These are phyloP conservation scores for Suillus lakei DNA, from an alignment of 768 basidiomycete species.

Conservation along the genomic window DNA sequence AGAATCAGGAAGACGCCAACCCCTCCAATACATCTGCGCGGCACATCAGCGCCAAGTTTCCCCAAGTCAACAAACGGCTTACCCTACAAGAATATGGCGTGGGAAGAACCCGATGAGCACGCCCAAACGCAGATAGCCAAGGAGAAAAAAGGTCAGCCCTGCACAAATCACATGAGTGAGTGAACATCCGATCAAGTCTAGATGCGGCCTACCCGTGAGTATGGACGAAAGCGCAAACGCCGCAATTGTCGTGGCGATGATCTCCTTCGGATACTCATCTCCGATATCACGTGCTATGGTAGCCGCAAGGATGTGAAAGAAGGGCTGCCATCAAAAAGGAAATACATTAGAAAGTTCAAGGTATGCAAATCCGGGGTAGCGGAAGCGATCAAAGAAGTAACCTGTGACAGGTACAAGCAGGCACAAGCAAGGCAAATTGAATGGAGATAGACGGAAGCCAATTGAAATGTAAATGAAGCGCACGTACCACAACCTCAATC, in stretches of 20 bases:
- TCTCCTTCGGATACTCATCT: constrained; percentile 64
- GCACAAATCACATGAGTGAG: constrained; percentile 6
- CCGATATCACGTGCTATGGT: constrained; percentile 76
- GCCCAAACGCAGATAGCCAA: constrained; percentile 84
- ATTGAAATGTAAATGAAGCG: constrained; percentile 4
- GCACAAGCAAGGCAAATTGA: constrained; percentile 5
- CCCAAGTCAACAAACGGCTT: constrained; percentile 27
- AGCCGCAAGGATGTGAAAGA: constrained; percentile 91
- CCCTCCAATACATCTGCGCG: constrained; percentile 82
- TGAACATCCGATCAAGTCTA: constrained; percentile 1
- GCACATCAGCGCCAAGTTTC: background rate
- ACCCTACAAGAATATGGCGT: constrained; percentile 95
- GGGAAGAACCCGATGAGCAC: constrained; percentile 94
- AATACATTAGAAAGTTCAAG: constrained; percentile 1
- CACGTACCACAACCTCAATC: constrained; percentile 93
- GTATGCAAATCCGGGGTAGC: constrained; percentile 7
- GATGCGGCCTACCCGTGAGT: constrained; percentile 67
- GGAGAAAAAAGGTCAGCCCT: constrained; percentile 76
- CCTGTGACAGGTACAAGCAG: background rate
- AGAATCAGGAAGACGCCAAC: constrained; percentile 91
- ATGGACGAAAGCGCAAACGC: constrained; percentile 88
- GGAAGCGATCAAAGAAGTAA: background rate
- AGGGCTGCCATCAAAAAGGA: constrained; percentile 59
- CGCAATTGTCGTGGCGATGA: constrained; percentile 92
- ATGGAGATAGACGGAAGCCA: background rate